Evolutionary conservation across 495 filamentous ascomycete species (phyloP).

Genomic region (Penicillium parvum): DNA sequence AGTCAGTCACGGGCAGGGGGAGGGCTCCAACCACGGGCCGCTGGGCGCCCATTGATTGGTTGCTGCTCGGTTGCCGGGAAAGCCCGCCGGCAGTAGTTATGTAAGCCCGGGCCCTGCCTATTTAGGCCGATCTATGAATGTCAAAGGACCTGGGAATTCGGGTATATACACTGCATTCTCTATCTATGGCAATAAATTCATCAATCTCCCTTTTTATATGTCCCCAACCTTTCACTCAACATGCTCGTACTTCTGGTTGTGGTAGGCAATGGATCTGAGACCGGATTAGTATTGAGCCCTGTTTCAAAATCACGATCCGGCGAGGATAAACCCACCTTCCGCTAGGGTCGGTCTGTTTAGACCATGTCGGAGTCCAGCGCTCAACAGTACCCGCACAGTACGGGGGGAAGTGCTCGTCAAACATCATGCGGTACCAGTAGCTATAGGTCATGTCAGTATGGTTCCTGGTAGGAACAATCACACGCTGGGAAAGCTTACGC

Average conservation of each 20-base stretch:
- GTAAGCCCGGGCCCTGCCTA: constrained; percentile 1
- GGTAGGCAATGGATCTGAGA: constrained; percentile 62
- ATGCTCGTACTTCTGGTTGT: constrained; percentile 62
- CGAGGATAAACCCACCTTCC: constrained; percentile 63
- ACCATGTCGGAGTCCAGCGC: constrained; percentile 98
- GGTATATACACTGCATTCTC: constrained; percentile 8
- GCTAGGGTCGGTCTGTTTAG: constrained; percentile 89
- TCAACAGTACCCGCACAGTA: constrained; percentile 88
- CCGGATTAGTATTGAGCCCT: constrained; percentile 16
- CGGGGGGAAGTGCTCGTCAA: constrained; percentile 95
- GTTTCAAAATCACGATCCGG: neutral
- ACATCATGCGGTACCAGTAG: constrained; percentile 98
- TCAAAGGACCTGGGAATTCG: neutral
- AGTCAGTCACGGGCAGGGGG: constrained; percentile 25
- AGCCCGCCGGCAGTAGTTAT: constrained; percentile 29
- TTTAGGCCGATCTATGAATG: neutral
- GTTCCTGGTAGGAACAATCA: neutral
- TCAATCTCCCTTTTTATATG: constrained; percentile 10
- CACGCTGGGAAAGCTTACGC: constrained; percentile 54
- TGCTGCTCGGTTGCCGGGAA: constrained; percentile 34
- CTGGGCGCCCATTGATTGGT: constrained; percentile 35
- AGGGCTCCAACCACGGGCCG: constrained; percentile 33
- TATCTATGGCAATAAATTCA: constrained; percentile 1
- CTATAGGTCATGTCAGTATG: constrained; percentile 39
- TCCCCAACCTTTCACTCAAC: constrained; percentile 26